Base-by-base conservation (phyloP, 345 rosid species). In the Eucalyptus tenuipes region DNA sequence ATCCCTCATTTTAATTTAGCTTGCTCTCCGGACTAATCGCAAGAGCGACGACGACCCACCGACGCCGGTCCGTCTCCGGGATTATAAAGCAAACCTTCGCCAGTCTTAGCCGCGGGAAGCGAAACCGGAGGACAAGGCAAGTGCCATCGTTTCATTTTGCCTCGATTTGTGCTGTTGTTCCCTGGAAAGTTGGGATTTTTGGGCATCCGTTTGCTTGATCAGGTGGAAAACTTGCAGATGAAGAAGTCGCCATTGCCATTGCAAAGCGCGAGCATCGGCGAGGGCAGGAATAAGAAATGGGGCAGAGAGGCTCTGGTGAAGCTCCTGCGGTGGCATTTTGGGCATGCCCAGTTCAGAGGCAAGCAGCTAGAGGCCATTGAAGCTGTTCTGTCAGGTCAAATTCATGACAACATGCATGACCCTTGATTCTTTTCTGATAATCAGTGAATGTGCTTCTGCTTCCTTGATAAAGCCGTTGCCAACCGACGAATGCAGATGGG, bases 291-390 rank as follows among this genome's bases (percentile, higher is more conserved):
- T 89, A 88, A 90, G 33, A 55, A 88, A 13, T 89, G 85, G 49
- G 96, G 93, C 29, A 96, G 93, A 90, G 99, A 96, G 89, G 92
- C 93, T 57, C 88, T 96, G 85, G 97, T 95, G 93, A 97, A 97
- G 95, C 97, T 98, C 53, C 89, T 97, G 92, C 87, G 99, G 91
- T 95, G 99, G 99, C 98, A 98, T 93, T 97, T 98, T 87, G 99
- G 99, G 85, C 92, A 97, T 90, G 90, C 93, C 22, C 95, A 98
- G 90, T 97, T 95, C 87, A 93, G 97, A 92, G 99, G 95, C 92
- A 96, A 93, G 90, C 99, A 98, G 85, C 85, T 98, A 87, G 98
- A 97, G 47, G 99, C 98, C 64, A 98, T 97, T 88, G 93, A 98
- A 91, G 94, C 99, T 71, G 97, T 95, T 87, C 88, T 97, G 86